Conservation (phyloP, 768 basidiomycete species). For the Cytidiella melzeri region DNA sequence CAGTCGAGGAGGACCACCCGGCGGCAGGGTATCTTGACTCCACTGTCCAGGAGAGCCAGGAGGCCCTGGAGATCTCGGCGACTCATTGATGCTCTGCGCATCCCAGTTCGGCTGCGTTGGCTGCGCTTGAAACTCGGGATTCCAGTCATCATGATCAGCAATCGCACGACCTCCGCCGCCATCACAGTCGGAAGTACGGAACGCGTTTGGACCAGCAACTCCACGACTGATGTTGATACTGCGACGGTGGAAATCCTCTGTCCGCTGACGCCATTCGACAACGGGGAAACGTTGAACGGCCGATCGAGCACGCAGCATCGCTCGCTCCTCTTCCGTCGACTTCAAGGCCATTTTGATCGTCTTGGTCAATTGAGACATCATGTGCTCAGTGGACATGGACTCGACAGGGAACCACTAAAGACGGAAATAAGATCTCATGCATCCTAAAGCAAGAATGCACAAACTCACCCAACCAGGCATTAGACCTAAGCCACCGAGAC, state of each 20-base stretch:
- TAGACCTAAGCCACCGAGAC: constrained; percentile 88
- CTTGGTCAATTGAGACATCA: constrained; percentile 91
- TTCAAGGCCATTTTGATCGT: constrained; percentile 93
- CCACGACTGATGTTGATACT: constrained; percentile 69
- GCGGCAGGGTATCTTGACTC: constrained; percentile 53
- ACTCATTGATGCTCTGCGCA: constrained; percentile 45
- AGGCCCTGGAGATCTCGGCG: constrained; percentile 28
- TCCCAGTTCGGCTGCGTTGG: constrained; percentile 80
- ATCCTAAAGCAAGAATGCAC: background rate
- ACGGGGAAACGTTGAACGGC: constrained; percentile 97
- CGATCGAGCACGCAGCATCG: constrained; percentile 87
- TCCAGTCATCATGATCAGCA: constrained; percentile 73
- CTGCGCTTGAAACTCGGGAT: constrained; percentile 57
- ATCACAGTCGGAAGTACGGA: constrained; percentile 60
- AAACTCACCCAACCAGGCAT: constrained; percentile 94
- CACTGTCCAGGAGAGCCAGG: constrained; percentile 59
- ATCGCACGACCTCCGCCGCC: constrained; percentile 35
- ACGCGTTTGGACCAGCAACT: constrained; percentile 66
- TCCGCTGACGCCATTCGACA: constrained; percentile 94
- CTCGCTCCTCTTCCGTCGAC: constrained; percentile 86
- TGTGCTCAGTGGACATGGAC: constrained; percentile 86
- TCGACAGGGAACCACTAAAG: constrained; percentile 94
- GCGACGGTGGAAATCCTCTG: constrained; percentile 91
- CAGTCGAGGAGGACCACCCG: constrained; percentile 33
- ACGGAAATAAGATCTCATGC: background rate